A percentile compares a stretch with the other conserved stretches of the same genome.
Conservation (phyloP, 225 moss, liverwort and hornwort species). For the Anthoceros angustus region DNA sequence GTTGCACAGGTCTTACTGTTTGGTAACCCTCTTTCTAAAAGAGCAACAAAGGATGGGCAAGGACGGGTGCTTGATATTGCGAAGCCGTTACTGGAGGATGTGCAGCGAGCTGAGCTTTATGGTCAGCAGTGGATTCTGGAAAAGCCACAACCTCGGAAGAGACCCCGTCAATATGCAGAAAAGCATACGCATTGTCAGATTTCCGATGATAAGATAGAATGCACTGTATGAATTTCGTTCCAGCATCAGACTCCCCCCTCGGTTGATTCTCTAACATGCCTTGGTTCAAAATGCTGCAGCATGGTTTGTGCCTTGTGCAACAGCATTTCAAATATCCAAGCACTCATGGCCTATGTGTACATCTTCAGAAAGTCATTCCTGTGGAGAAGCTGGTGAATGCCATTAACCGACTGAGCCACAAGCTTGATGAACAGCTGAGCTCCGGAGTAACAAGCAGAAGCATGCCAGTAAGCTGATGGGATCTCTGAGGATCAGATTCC, state of each 20-base stretch:
- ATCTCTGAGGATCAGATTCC: not conserved
- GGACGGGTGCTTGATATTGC: constrained; percentile 21
- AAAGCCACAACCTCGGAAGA: constrained; percentile 10
- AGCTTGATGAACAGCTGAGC: not conserved
- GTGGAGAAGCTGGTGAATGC: not conserved
- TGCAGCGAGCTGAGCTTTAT: constrained; percentile 18
- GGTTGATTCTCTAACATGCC: too few relatives aligned
- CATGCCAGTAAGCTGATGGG: not conserved
- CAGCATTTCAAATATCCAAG: too few relatives aligned
- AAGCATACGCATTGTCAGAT: not conserved
- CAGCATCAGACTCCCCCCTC: too few relatives aligned
- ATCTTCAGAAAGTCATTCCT: not conserved
- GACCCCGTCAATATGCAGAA: not conserved
- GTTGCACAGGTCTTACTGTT: constrained; percentile 19
- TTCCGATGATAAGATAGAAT: not conserved
- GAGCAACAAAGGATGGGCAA: constrained; percentile 13
- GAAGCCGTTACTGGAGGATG: constrained; percentile 21
- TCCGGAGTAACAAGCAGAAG: constrained; percentile 4
- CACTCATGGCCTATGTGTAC: not conserved
- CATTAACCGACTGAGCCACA: not conserved
- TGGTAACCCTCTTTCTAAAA: constrained; percentile 24
- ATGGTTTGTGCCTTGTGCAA: too few relatives aligned
- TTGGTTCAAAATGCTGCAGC: too few relatives aligned
- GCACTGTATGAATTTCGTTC: not conserved
- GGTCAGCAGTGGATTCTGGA: constrained; percentile 26